Evolutionary conservation across 2,329 filamentous ascomycete genomes (phyloP), one percentile per base, ranked within the genome.

Genomic region (Exophiala dermatitidis): DNA sequence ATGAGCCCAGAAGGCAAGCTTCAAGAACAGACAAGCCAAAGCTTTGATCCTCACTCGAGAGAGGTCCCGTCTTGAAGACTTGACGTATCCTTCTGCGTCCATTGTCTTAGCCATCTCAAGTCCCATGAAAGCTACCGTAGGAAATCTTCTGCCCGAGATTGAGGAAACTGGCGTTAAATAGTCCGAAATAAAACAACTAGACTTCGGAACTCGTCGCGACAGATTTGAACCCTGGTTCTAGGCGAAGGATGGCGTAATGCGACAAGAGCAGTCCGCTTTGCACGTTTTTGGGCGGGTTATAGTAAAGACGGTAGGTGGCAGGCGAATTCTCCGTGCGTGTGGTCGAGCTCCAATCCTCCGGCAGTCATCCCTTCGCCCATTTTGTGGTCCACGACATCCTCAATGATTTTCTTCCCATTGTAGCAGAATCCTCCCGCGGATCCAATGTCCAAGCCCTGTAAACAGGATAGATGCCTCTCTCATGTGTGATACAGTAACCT

Each of bases 41-140:
- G 77, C 88, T 90, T 89, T 94, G 88, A 94, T 84, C 76, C 86
- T 86, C 89, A 90, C 86, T 80, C 84, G 69, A 82, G 86, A 89
- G 88, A 89, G 86, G 87, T 89, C 88, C 88, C 78, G 72, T 71
- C 63, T 64, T 67, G 64, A 68, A 67, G 65, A 58, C 64, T 55
- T 62, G 50, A 36, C 57, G 55, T 59, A 57, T 58, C 62, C 56
- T 52, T 52, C 33, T 34, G 41, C 40, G 29, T 41, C 46, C 38
- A 40, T 29, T 30, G 12, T 19, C 36, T 34, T 40, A 30, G 32
- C 40, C 30, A 10, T 48, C n/a, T 29, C 52, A 33, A 49, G 54
- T 42, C 45, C 44, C 32, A 45, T 44, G 36, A 37, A 44, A 7
- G 28, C 26, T 41, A 12, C 38, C 6, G 32, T 46, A 42, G 38